Percentiles rank a stretch among this genome's conserved stretches.
phyloP scores from a whole-genome alignment of 257 asterid genomes.

The Nicotiana tomentosiformis region DNA sequence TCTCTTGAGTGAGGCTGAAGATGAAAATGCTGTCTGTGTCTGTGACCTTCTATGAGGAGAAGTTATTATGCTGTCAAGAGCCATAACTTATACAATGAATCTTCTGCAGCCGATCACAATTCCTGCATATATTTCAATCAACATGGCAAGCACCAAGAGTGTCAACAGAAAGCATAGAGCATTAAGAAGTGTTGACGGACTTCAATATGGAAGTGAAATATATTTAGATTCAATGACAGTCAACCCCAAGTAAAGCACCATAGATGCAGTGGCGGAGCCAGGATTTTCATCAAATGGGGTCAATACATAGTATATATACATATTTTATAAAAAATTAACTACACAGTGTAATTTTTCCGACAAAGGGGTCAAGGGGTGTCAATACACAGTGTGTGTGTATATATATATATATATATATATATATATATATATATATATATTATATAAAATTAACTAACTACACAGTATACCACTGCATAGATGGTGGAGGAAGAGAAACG shows the following conservation, averaged over 20 bases:
- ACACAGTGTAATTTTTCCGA: too few species aligned
- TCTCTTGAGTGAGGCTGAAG: slow-evolving; percentile 20
- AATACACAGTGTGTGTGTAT: too few species aligned
- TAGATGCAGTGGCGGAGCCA: too few species aligned
- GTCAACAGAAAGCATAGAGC: background rate
- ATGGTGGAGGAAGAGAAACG: too few species aligned
- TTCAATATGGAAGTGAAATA: background rate
- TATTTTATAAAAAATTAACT: too few species aligned
- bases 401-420: too few species aligned
- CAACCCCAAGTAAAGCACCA: background rate
- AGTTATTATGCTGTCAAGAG: slow-evolving; percentile 31
- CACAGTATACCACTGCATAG: too few species aligned
- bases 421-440: too few species aligned
- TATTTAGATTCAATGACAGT: background rate
- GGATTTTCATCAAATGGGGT: too few species aligned
- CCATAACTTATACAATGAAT: slow-evolving; percentile 17
- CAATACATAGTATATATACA: too few species aligned
- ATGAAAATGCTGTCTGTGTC: slow-evolving; percentile 26
- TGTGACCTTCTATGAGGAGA: slow-evolving; percentile 52
- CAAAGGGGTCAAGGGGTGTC: too few species aligned
- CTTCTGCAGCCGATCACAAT: slow-evolving; percentile 5
- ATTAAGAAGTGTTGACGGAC: background rate
- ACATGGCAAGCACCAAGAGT: background rate
- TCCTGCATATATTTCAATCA: slow-evolving; percentile 9
- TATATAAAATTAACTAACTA: too few species aligned